phyloP scores from a whole-genome alignment of 768 basidiomycete species.

The Lactifluus piperatus region DNA sequence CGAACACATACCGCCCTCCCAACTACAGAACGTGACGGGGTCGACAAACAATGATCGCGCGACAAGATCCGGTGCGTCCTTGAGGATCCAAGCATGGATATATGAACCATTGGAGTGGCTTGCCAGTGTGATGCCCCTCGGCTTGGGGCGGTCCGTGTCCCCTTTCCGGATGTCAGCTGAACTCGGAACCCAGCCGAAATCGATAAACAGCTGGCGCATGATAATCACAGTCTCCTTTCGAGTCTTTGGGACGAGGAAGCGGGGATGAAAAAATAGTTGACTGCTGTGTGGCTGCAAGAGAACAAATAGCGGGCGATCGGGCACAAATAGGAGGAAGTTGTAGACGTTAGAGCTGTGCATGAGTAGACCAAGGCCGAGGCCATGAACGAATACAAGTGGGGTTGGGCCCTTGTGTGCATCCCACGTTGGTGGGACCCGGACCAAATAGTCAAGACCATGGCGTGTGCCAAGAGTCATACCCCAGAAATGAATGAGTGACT shows the following conservation, averaged over 20 bases:
- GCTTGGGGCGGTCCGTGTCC: constrained; percentile 17
- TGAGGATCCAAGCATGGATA: constrained; percentile 84
- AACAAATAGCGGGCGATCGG: constrained; percentile 68
- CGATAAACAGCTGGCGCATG: constrained; percentile 46
- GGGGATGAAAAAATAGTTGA: constrained; percentile 73
- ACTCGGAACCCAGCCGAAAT: constrained; percentile 55
- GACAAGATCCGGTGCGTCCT: constrained; percentile 60
- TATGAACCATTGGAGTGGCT: constrained; percentile 91
- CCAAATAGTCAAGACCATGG: constrained; percentile 72
- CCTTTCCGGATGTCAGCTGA: constrained; percentile 22
- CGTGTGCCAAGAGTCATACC: constrained; percentile 38
- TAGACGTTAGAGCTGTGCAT: constrained; percentile 60
- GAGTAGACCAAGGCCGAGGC: constrained; percentile 74
- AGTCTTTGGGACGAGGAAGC: constrained; percentile 63
- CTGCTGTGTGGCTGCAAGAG: constrained; percentile 80
- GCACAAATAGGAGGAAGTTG: constrained; percentile 45
- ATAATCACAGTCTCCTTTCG: constrained; percentile 48
- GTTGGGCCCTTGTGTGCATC: constrained; percentile 43
- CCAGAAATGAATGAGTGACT: constrained; percentile 36
- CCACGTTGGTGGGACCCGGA: constrained; percentile 66
- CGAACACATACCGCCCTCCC: constrained; percentile 79
- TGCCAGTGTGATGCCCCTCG: constrained; percentile 60
- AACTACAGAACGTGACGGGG: constrained; percentile 83
- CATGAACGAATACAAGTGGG: constrained; percentile 81
- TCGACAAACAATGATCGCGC: constrained; percentile 83